Conservation (phyloP, 2,329 filamentous ascomycete genomes). For the Ascochyta viciae-villosae region DNA sequence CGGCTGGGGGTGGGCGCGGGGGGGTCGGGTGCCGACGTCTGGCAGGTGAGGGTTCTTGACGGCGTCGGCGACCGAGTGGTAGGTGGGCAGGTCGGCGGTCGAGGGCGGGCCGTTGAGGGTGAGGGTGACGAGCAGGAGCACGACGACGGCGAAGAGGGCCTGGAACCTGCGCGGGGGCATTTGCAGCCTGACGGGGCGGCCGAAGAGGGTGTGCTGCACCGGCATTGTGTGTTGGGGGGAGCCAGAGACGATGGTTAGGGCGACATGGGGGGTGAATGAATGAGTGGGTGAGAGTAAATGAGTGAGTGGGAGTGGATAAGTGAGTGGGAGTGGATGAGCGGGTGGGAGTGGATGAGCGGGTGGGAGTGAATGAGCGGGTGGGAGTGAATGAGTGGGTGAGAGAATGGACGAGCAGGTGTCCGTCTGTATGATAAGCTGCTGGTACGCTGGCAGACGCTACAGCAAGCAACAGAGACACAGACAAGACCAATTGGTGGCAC, state of each 20-base stretch:
- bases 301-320: conserved; percentile 7
- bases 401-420: conserved; percentile 10
- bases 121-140: conserved; percentile 43
- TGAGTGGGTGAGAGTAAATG: not conserved
- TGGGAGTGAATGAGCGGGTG: too few relatives aligned
- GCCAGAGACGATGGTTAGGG: conserved; percentile 4
- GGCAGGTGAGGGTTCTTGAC: conserved; percentile 51
- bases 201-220: conserved; percentile 41
- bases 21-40: conserved; percentile 22
- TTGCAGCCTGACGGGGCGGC: conserved; percentile 41
- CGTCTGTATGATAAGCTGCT: too few relatives aligned
- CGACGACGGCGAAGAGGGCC: conserved; percentile 49
- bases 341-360: too few relatives aligned
- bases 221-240: conserved; percentile 34
- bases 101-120: conserved; percentile 48
- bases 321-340: conserved; percentile 9
- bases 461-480: not conserved
- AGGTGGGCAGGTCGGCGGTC: conserved; percentile 46
- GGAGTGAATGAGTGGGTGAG: not conserved
- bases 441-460: not conserved
- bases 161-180: conserved; percentile 57
- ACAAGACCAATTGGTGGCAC: conserved; percentile 1
- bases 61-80: conserved; percentile 45
- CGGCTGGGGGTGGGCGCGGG: too few relatives aligned
- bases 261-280: conserved; percentile 3